These are phyloP conservation scores for Plenodomus biglobosus DNA, from an alignment of 2,329 filamentous ascomycete species.

Conservation along the genomic window DNA sequence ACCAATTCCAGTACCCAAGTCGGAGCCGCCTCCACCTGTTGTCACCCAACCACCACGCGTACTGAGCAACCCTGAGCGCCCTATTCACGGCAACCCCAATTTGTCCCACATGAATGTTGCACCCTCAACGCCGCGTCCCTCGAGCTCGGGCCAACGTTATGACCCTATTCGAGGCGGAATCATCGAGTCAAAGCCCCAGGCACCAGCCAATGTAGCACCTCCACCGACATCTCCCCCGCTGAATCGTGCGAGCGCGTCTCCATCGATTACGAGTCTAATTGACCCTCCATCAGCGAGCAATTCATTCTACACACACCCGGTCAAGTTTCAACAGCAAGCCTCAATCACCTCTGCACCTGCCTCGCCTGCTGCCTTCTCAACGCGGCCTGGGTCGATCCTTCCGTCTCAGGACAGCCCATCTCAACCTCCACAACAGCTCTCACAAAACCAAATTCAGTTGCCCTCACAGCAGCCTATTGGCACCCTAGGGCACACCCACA, in stretches of 20 bases:
- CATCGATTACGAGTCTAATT: slow-evolving; percentile 87
- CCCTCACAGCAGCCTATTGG: slow-evolving; percentile 12
- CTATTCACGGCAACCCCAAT: slow-evolving; percentile 42
- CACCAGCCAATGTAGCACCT: slow-evolving; percentile 46
- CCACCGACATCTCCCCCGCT: slow-evolving; percentile 54
- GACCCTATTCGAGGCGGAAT: slow-evolving; percentile 78
- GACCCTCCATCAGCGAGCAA: slow-evolving; percentile 61
- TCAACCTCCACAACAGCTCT: slow-evolving; percentile 12
- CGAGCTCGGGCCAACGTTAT: slow-evolving; percentile 79
- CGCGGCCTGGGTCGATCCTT: slow-evolving; percentile 31
- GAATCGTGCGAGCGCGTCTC: slow-evolving; percentile 81
- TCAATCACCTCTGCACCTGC: slow-evolving; percentile 46
- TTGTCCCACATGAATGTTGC: slow-evolving; percentile 47
- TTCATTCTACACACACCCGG: slow-evolving; percentile 38
- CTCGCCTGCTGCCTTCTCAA: slow-evolving; percentile 40
- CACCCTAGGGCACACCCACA: slow-evolving; percentile 26
- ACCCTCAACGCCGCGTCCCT: slow-evolving; percentile 49
- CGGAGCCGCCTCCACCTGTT: slow-evolving; percentile 28
- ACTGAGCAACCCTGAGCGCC: slow-evolving; percentile 44
- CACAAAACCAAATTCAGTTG: slow-evolving; percentile 4
- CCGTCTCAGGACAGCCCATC: slow-evolving; percentile 30
- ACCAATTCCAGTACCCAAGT: slow-evolving; percentile 23
- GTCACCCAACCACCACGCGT: slow-evolving; percentile 34
- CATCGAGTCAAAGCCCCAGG: slow-evolving; percentile 46
- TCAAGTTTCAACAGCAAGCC: slow-evolving; percentile 37